Conservation (phyloP, 2,329 filamentous ascomycete genomes). For the Hortaea werneckii region DNA sequence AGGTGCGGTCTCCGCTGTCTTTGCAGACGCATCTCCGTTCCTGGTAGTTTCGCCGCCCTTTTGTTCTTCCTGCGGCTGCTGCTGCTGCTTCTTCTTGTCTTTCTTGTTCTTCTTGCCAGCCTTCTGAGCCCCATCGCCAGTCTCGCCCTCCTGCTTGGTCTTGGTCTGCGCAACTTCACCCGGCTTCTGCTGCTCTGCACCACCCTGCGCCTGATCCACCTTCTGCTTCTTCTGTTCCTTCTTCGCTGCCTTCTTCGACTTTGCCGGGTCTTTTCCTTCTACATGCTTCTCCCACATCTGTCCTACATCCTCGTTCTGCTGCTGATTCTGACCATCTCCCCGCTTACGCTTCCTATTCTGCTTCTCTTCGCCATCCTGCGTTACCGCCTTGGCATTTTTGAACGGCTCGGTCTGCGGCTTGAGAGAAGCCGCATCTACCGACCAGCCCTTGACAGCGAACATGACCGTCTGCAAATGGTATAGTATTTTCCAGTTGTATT, state of each 20-base stretch:
- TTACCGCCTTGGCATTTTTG: conserved; percentile 10
- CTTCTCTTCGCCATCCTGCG: conserved; percentile 28
- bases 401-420: conserved; percentile 53
- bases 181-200: neutral
- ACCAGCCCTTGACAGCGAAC: conserved; percentile 94
- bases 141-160: neutral
- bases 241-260: conserved; percentile 23
- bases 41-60: conserved; percentile 6
- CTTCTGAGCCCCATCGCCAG: neutral
- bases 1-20: conserved; percentile 4
- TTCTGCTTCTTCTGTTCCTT: conserved; percentile 21
- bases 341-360: conserved; percentile 33
- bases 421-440: conserved; percentile 60
- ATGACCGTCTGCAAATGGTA: conserved; percentile 40
- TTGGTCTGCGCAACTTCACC: neutral
- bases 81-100: neutral
- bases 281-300: conserved; percentile 73
- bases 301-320: conserved; percentile 51
- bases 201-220: conserved; percentile 17
- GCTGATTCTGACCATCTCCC: conserved; percentile 21
- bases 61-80: conserved; percentile 1
- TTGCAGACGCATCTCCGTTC: conserved; percentile 8
- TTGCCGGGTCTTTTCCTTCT: conserved; percentile 48
- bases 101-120: conserved; percentile 8
- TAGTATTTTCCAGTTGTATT: too few relatives aligned